Base-by-base conservation (phyloP, 202 grass and related monocot species). In the Bolboschoenoplectus hybrid region DNA sequence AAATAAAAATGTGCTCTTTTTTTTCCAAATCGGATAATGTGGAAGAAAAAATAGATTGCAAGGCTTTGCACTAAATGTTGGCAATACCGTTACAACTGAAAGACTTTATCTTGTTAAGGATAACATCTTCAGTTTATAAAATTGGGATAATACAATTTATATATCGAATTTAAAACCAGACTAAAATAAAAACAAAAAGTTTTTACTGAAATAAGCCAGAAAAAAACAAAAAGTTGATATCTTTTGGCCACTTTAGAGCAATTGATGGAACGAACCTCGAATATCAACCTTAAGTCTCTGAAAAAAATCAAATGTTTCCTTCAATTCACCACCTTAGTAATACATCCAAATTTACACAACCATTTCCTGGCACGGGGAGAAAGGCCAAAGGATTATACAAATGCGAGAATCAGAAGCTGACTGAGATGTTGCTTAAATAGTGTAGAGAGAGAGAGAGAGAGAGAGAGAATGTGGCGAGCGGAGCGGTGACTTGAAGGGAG, bases 401-500 rank as follows among this genome's bases (percentile, higher is more conserved):
- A 38, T 77, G 13, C 47, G 20, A 58, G 14, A 58, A 79, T 19
- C 34, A 58, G 36, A 58, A 60, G 52, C 6, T 41, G 50, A 40
- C 13, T 57, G 51, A 7, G 50, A 3, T 80, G 7, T 14, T 60
- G 52, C 36, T 60, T 80, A 80, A 43, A 80, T 80, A 80, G 53
- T 57, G 36, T 43, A 1, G 51, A 79, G 52, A 57, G 74, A 57
- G 26, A 86, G 32, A 68, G 49, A 60, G 20, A 51, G 68, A 85
- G 82, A 40, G 64, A 81, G 58, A 69, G 40, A 58, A 17, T 17
- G 56, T 9, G 83, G 47, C n/a, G 77, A 26, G 50, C 26, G 20
- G 26, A 51, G 12, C 43, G 57, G 61, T 85, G 57, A 13, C 49
- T 85, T 34, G 64, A 89, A 85, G 87, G 65, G 56, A 85, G 61